These are phyloP conservation scores for Triticum urartu DNA, from an alignment of 176 grass and related monocot genomes.

Conservation along the genomic window DNA sequence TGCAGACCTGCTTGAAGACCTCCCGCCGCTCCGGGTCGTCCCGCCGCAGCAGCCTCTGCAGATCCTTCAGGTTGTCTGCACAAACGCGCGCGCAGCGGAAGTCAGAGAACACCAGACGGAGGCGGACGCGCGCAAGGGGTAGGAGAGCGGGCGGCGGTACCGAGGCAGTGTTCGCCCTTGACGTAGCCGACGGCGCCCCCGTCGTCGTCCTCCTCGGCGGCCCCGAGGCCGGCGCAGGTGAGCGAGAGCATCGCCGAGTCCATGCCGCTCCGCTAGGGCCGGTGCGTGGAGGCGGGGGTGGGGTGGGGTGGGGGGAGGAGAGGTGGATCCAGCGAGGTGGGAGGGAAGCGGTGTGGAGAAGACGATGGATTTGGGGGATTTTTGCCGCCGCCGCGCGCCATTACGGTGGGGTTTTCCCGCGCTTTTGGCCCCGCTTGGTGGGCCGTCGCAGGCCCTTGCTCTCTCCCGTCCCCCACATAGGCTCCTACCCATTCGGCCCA, in stretches of 20 bases:
- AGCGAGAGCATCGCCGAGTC: slow-evolving; percentile 63
- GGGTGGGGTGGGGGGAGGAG: background rate
- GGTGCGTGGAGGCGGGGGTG: background rate
- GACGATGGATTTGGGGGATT: background rate
- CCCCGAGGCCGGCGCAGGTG: slow-evolving; percentile 50
- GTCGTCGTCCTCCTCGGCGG: slow-evolving; percentile 49
- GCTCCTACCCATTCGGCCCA: background rate
- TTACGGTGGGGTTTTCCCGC: slow-evolving; percentile 13
- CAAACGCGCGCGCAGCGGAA: background rate
- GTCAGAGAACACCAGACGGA: background rate
- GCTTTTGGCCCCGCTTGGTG: slow-evolving; percentile 7
- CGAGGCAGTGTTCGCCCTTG: slow-evolving; percentile 72
- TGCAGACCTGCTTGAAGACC: slow-evolving; percentile 92
- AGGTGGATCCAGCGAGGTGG: background rate
- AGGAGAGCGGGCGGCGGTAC: slow-evolving; percentile 16
- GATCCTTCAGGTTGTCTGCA: slow-evolving; percentile 84
- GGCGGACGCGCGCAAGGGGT: background rate
- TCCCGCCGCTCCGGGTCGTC: slow-evolving; percentile 69
- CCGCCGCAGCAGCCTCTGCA: slow-evolving; percentile 73
- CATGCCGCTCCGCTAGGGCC: slow-evolving; percentile 27
- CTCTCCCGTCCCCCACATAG: background rate
- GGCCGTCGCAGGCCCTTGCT: background rate
- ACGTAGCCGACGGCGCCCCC: slow-evolving; percentile 59
- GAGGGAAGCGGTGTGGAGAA: background rate
- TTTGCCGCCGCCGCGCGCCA: slow-evolving; percentile 44